Evolutionary conservation across 139 green algal species (phyloP), one percentile per base, ranked within the genome.

Genomic region (Haematococcus lacustris): DNA sequence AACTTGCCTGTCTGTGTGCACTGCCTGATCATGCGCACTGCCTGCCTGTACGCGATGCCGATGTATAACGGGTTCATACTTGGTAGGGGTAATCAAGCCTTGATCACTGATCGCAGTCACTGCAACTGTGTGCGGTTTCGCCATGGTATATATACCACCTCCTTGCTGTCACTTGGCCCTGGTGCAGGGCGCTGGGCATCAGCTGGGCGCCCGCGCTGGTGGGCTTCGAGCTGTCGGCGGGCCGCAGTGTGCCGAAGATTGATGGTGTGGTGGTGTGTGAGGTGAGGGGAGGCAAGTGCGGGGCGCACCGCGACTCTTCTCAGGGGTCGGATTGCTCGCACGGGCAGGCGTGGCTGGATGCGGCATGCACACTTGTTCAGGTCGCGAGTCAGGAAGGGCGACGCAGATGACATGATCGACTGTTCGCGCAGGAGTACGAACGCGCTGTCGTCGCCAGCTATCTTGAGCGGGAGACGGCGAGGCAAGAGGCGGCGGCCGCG

Each of bases 221-320:
- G 4, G 91, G 91, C 0, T 97, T 95, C 72, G 90, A 94, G 28
- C 73, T 84, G 33, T 71, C 84, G 34, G 85, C 78, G 13, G 89
- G 89, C 0, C 73, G 83, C 38, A 91, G 77, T 34, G 77, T 95
- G 62, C 90, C 91, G 0, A 68, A 73, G 25, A 76, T 94, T 21
- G 81, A 91, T 3, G 91, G 91, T 1, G 84, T 97, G 32, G 91
- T 96, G 23, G 78, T 96, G 47, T 95, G 90, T 68, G 50, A 82
- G 77, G 84, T 76, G 66, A 35, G 68, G 25, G 40, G 13, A 34
- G 33, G 33, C 51, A 4, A 1, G 53, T 69, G 26, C 13, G 25
- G 53, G 17, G 25, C 25, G 53, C 13, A 32, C 17, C 17, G n/a
- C 23, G 17, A 7, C 7, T 7, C 53, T 25, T 35, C 17, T 17